Evolutionary conservation across 2,329 filamentous ascomycete species (phyloP), one percentile per base, ranked within the genome.

Genomic region (Aureobasidium sp.): DNA sequence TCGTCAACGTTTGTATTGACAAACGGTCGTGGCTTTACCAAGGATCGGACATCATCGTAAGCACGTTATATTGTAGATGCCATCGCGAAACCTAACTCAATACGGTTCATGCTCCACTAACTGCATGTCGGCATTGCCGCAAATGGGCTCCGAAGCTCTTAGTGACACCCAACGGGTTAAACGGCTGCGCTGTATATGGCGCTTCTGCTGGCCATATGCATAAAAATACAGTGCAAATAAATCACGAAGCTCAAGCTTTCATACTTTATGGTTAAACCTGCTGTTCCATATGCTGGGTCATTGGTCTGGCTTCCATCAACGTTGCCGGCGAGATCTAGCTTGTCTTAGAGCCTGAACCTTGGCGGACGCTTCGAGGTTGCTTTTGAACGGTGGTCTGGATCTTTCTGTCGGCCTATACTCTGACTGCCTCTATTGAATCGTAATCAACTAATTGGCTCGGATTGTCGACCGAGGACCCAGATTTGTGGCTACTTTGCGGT

Each of bases 181-280:
- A 44, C 41, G 53, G 53, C n/a, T 36, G 53, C 36, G n/a, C 53
- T 57, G 34, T 45, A 57, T 57, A 57, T 36, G 39, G 39, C 41
- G 16, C 14, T 45, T 29, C n/a, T 45, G 13, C 34, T n/a, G 25
- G 5, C 5, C 32, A 3, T 7, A 1, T 9, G 5, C 37, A 41
- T n/a, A 9, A 2, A 13, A 6, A 32, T 5, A 16, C 9, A 25
- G 39, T 25, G 53, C 30, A 54, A 42, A 16, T 9, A 16, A 30
- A 30, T 54, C n/a, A 16, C 34, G 30, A 29, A 36, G 32, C 48
- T 9, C 9, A 25, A n/a, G 16, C 30, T 25, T 25, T 8, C n/a
- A 50, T 25, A 36, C 8, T 8, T 25, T 10, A n/a, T 30, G 27
- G 7, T 30, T 32, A 16, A 9, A 32, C 11, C 14, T 30, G 29